Percentiles rank a stretch among this genome's conserved stretches.
Evolutionary conservation across 768 basidiomycete species (phyloP).

Genomic region (Lepiota subincarnata): DNA sequence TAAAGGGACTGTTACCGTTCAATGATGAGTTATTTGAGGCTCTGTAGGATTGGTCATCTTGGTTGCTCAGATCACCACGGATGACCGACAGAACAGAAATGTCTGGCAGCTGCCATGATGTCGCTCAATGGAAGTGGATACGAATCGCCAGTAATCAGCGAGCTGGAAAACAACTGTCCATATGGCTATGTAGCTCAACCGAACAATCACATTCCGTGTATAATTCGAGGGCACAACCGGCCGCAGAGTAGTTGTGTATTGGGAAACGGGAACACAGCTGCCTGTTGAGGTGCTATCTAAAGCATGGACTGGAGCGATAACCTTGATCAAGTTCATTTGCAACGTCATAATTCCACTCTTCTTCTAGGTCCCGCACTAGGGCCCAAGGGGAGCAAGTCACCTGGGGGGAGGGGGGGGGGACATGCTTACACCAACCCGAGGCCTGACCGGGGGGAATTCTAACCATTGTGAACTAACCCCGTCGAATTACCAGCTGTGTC

Average conservation of each 20-base stretch:
- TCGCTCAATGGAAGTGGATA: neutral
- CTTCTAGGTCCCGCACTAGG: too few relatives aligned
- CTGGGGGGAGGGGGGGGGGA: too few relatives aligned
- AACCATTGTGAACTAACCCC: neutral
- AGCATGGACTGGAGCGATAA: too few relatives aligned
- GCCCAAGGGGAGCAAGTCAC: too few relatives aligned
- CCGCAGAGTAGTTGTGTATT: neutral
- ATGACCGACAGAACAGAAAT: neutral
- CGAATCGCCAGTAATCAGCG: neutral
- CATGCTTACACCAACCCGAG: neutral
- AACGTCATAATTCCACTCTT: too few relatives aligned
- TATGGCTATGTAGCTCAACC: neutral
- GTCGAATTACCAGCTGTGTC: neutral
- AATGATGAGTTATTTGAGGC: neutral
- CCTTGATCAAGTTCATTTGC: too few relatives aligned
- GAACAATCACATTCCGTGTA: neutral
- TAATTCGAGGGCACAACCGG: neutral
- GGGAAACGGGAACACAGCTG: neutral
- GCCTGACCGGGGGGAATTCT: neutral
- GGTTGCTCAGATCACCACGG: neutral
- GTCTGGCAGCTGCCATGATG: slow-evolving; percentile 9
- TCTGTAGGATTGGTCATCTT: neutral
- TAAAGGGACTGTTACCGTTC: neutral
- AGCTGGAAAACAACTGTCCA: neutral
- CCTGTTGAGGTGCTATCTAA: neutral